Conservation (phyloP, 2,329 filamentous ascomycete species). For the Neoscytalidium dimidiatum region DNA sequence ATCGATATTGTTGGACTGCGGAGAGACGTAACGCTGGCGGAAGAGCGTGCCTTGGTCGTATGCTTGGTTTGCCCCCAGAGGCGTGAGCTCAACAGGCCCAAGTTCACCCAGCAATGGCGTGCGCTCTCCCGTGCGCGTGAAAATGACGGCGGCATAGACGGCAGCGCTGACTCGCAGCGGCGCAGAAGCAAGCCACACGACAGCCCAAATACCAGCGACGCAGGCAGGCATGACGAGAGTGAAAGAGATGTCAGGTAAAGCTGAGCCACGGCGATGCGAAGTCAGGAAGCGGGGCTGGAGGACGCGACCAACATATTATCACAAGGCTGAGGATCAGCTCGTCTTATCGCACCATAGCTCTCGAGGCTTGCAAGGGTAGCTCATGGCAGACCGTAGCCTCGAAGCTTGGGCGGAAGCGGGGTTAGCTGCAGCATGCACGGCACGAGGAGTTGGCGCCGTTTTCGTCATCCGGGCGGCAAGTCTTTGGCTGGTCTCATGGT, state of each 20-base stretch:
- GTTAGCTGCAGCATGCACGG: conserved; percentile 10
- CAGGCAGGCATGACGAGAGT: neutral
- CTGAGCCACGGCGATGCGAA: neutral
- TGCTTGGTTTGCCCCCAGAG: conserved; percentile 58
- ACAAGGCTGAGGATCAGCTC: neutral
- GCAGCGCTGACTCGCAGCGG: conserved; percentile 20
- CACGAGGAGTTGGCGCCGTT: neutral
- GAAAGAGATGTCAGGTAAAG: neutral
- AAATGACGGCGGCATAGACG: conserved; percentile 54
- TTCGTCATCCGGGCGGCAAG: neutral
- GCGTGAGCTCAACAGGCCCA: conserved; percentile 46
- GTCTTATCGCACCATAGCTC: conserved; percentile 3
- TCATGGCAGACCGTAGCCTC: neutral
- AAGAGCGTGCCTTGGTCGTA: conserved; percentile 53
- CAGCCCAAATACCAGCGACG: conserved; percentile 26
- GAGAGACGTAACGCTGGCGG: conserved; percentile 54
- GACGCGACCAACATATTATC: neutral
- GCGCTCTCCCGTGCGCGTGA: conserved; percentile 57
- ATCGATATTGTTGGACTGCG: conserved; percentile 22
- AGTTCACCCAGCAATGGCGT: conserved; percentile 44
- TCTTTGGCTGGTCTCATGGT: neutral
- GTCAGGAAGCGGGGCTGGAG: neutral
- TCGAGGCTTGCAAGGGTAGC: neutral
- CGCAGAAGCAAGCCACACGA: conserved; percentile 27
- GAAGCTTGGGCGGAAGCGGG: conserved; percentile 12